Conservation (phyloP, 768 basidiomycete genomes). For the Tylopilus subfusipes region DNA sequence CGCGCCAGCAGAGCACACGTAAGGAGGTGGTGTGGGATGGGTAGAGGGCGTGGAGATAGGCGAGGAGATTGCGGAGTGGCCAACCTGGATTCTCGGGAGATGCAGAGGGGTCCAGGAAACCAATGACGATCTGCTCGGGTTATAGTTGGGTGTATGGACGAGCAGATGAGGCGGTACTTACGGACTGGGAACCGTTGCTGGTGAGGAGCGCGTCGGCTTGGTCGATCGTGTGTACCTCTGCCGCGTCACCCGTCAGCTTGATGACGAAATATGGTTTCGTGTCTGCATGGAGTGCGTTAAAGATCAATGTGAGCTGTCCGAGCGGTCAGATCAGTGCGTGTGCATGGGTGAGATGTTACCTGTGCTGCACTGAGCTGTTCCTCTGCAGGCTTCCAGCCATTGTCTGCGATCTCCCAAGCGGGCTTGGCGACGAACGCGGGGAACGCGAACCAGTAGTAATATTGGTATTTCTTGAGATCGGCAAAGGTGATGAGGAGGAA, state of each 20-base stretch:
- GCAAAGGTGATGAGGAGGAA: conserved; percentile 93
- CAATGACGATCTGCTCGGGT: conserved; percentile 44
- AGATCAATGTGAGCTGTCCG: conserved; percentile 50
- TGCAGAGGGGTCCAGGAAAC: conserved; percentile 85
- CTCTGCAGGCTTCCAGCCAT: conserved; percentile 54
- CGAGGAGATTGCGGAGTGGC: conserved; percentile 90
- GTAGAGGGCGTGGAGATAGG: conserved; percentile 67
- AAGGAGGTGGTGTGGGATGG: conserved; percentile 46
- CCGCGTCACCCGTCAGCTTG: conserved; percentile 33
- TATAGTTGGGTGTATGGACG: conserved; percentile 18
- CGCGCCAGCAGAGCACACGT: conserved; percentile 76
- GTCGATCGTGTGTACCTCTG: conserved; percentile 51
- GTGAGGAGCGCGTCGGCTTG: conserved; percentile 58
- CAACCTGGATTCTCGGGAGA: conserved; percentile 74
- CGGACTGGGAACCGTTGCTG: conserved; percentile 38
- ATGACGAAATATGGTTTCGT: conserved; percentile 63
- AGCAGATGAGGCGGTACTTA: conserved; percentile 27
- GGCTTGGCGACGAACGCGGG: conserved; percentile 90
- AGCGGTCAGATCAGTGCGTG: background rate
- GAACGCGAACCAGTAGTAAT: conserved; percentile 98
- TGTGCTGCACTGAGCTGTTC: conserved; percentile 41
- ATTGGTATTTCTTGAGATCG: conserved; percentile 97
- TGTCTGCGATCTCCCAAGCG: conserved; percentile 75
- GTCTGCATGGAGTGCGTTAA: conserved; percentile 42
- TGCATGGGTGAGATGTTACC: conserved; percentile 27